These are phyloP conservation scores for Meira miltonrushii DNA, from an alignment of 1,284 basidiomycete genomes.

Conservation along the genomic window DNA sequence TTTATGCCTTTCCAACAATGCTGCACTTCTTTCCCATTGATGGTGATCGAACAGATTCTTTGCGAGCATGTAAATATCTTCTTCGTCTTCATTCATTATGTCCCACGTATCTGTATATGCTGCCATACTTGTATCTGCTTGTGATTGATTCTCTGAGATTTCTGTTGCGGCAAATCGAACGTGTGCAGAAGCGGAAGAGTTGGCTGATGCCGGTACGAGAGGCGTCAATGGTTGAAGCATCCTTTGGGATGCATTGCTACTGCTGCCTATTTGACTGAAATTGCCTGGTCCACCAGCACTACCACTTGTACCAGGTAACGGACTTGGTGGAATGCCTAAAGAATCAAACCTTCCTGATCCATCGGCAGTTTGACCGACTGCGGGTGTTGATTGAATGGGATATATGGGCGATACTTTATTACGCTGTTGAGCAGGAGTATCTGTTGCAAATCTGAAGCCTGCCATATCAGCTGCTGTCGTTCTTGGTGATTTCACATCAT, in stretches of 20 bases:
- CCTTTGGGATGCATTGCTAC: too few species aligned
- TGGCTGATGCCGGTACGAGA: slow-evolving; percentile 16
- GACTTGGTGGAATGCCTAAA: slow-evolving; percentile 18
- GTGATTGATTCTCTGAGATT: background rate
- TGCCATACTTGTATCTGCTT: slow-evolving; percentile 1
- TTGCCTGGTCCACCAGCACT: background rate
- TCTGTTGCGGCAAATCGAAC: slow-evolving; percentile 20
- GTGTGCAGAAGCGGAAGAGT: slow-evolving; percentile 23
- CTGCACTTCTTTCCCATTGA: slow-evolving; percentile 71
- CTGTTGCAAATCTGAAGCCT: background rate
- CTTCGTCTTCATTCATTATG: slow-evolving; percentile 32
- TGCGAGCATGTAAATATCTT: slow-evolving; percentile 63
- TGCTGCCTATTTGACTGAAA: slow-evolving; percentile 7
- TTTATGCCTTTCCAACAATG: slow-evolving; percentile 41
- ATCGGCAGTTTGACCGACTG: slow-evolving; percentile 18
- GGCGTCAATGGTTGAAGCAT: too few species aligned
- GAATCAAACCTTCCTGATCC: slow-evolving; percentile 18
- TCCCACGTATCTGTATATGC: background rate
- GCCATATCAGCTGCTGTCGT: background rate
- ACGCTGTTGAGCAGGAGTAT: slow-evolving; percentile 7
- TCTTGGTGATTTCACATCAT: slow-evolving; percentile 1
- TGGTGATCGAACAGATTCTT: slow-evolving; percentile 71
- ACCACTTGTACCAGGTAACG: slow-evolving; percentile 11
- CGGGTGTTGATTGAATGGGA: slow-evolving; percentile 47
- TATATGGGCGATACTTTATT: slow-evolving; percentile 9